Base-by-base conservation (phyloP, 2,329 filamentous ascomycete genomes). In the Verticillium albo-atrum region DNA sequence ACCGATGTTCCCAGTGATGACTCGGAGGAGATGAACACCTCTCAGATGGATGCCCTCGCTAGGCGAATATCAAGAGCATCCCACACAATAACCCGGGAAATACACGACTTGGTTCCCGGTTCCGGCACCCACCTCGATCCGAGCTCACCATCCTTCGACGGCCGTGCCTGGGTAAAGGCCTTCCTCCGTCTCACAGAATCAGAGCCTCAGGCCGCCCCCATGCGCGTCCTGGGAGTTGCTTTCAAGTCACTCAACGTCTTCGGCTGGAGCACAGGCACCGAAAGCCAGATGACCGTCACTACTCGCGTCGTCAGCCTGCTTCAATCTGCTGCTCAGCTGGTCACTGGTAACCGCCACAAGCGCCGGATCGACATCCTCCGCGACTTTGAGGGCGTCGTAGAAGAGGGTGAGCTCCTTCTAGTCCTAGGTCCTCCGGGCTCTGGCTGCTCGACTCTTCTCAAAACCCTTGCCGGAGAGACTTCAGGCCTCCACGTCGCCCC, bases 401-500 rank as follows among this genome's bases (percentile, higher is more conserved):
- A 69, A 0, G 74, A 71, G 20, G 82, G 82, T 6, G 83, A 86
- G 72, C 81, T 85, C 77, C 71, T 85, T 26, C 77, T 83, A 17
- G 82, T 85, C 12, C 76, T 86, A 4, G 83, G 83, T n/a, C 81
- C 81, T 55, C 82, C 84, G 6, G 75, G 75, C 2, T 67, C 71
- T 0, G 84, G 84, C 23, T 90, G 88, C 65, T 86, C 87, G 7
- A 90, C 88, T 0, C 85, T 90, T 63, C 75, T 90, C 58, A 89
- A 89, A 69, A 83, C 87, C 4, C 28, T 62, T 6, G 54, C 61
- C 25, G 61, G 61, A 1, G 50, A 62, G 6, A 62, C 59, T 2
- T 54, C 68, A 4, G 69, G 69, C 0, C 61, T 71, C 0, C 63
- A 65, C 6, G 61, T 71, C 4, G 55, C 58, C 2, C 28, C 63